A percentile compares a stretch with the other conserved stretches of the same genome.
Evolutionary conservation across 2,329 filamentous ascomycete species (phyloP).

Genomic region (Botrytis byssoidea): DNA sequence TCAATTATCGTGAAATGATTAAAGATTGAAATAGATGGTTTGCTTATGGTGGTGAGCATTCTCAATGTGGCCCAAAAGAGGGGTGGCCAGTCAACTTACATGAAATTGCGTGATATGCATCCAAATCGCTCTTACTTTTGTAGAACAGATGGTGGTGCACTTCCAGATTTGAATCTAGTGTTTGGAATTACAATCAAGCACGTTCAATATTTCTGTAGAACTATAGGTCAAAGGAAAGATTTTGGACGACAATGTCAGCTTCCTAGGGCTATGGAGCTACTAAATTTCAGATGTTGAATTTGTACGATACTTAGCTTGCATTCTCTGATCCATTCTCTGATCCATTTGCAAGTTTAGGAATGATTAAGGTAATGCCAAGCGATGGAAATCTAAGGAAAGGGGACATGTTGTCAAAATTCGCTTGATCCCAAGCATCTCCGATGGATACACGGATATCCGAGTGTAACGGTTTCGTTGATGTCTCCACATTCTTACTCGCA

Average conservation of each 20-base stretch:
- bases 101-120: not conserved
- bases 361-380: not conserved
- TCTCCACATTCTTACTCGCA: not conserved
- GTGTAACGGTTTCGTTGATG: not conserved
- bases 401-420: not conserved
- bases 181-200: not conserved
- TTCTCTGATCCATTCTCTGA: not conserved
- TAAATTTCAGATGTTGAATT: no score
- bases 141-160: not conserved
- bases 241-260: not conserved
- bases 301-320: not conserved
- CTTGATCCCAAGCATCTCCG: slow-evolving; percentile 3
- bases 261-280: no score
- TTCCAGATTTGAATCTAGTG: not conserved
- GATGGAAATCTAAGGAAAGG: not conserved
- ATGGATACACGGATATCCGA: not conserved
- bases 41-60: no score
- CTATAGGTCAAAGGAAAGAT: no score
- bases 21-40: no score
- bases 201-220: not conserved
- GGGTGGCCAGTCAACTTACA: no score
- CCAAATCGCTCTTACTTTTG: not conserved
- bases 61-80: no score
- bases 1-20: no score
- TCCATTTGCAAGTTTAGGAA: not conserved